A percentile compares a stretch with the other conserved stretches of the same genome.
phyloP scores from a whole-genome alignment of 345 rosid genomes.

The Citrus reticulata region DNA sequence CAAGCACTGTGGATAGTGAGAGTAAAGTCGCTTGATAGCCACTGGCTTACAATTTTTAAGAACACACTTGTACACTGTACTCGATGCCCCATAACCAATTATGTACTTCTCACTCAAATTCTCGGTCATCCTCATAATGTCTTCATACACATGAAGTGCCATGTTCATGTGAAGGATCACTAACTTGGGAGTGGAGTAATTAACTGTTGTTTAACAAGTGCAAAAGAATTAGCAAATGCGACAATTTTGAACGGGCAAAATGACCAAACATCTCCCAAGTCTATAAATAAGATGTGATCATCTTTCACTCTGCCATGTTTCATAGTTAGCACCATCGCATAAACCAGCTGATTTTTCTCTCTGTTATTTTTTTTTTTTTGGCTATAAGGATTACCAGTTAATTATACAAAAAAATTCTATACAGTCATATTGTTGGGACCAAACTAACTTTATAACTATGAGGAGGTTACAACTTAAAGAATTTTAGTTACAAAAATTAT shows the following conservation, averaged over 20 bases:
- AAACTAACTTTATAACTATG: no score
- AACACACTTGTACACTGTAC: conserved; percentile 90
- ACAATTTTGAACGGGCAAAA: background rate
- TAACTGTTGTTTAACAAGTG: conserved; percentile 37
- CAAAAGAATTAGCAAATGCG: conserved; percentile 3
- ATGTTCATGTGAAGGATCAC: conserved; percentile 95
- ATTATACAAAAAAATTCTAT: background rate
- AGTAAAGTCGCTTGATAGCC: conserved; percentile 88
- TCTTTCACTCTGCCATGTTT: background rate
- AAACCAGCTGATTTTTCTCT: background rate
- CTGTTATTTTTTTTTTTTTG: no score
- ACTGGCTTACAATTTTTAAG: conserved; percentile 94
- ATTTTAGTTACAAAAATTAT: no score
- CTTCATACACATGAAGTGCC: conserved; percentile 97
- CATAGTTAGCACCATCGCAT: background rate
- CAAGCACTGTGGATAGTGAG: conserved; percentile 71
- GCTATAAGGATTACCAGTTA: background rate
- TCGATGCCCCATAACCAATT: conserved; percentile 88
- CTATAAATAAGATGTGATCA: background rate
- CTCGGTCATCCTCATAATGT: conserved; percentile 98
- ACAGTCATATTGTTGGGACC: no score
- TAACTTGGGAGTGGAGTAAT: conserved; percentile 69
- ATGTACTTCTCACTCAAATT: conserved; percentile 86
- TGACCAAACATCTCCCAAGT: background rate
- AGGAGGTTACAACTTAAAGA: no score